Percentiles rank a stretch among this genome's conserved stretches.
Evolutionary conservation across 352 stramenopile species (phyloP).

Genomic region (Pythium brachiatum): DNA sequence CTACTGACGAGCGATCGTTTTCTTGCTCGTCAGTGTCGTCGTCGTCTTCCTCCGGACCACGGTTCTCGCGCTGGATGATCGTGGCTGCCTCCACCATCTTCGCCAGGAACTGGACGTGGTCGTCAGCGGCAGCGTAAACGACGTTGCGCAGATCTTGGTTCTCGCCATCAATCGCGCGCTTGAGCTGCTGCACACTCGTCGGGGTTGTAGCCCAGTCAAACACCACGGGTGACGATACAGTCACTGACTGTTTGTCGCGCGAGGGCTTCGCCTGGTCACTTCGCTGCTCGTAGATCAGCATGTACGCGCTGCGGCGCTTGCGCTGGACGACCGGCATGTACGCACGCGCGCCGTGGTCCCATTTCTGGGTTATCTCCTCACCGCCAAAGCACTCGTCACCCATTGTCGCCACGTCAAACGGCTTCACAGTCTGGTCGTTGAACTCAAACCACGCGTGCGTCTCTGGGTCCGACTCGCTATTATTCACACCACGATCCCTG

Average conservation of each 20-base stretch:
- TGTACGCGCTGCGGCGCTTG: slow-evolving; percentile 71
- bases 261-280: neutral
- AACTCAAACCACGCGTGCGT: slow-evolving; percentile 83
- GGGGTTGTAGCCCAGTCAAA: slow-evolving; percentile 7
- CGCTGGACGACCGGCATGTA: slow-evolving; percentile 43
- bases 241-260: neutral
- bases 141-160: slow-evolving; percentile 21
- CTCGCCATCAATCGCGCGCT: neutral
- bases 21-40: neutral
- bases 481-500: slow-evolving; percentile 49
- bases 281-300: slow-evolving; percentile 71
- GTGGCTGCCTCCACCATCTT: neutral
- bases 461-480: neutral
- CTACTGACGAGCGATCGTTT: neutral
- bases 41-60: neutral
- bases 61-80: neutral
- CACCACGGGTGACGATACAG: neutral
- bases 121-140: slow-evolving; percentile 5
- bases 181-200: slow-evolving; percentile 5
- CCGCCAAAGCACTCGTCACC: slow-evolving; percentile 89
- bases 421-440: slow-evolving; percentile 88
- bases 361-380: slow-evolving; percentile 65
- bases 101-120: slow-evolving; percentile 8
- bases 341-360: slow-evolving; percentile 36
- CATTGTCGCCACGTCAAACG: slow-evolving; percentile 78